Conservation (phyloP, 768 basidiomycete genomes). For the Phlebiopsis gigantea region DNA sequence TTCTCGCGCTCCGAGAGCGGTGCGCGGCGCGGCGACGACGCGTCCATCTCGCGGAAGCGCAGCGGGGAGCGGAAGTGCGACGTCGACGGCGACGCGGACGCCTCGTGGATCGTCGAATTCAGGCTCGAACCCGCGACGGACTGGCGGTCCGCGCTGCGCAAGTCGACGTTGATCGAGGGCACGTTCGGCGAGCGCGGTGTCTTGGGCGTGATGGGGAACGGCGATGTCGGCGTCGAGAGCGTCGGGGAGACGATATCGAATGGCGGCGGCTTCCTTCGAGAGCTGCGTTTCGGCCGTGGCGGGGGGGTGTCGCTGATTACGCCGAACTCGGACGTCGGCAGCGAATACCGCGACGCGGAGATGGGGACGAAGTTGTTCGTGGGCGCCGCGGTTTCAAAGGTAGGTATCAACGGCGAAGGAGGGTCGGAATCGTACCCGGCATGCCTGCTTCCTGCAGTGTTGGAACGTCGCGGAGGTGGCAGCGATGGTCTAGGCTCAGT, state of each 20-base stretch:
- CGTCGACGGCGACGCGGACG: constrained; percentile 16
- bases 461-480: constrained; percentile 10
- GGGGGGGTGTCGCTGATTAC: constrained; percentile 13
- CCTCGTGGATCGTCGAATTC: constrained; percentile 18
- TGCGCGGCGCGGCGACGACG: constrained; percentile 27
- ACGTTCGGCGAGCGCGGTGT: constrained; percentile 9
- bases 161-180: constrained; percentile 12
- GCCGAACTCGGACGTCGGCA: constrained; percentile 19
- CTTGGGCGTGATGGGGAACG: constrained; percentile 18
- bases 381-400: constrained; percentile 41
- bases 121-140: neutral
- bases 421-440: neutral
- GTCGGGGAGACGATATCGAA: constrained; percentile 15
- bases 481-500: constrained; percentile 8
- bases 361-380: constrained; percentile 39
- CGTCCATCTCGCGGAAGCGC: constrained; percentile 45
- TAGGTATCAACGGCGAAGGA: constrained; percentile 43
- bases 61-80: constrained; percentile 27
- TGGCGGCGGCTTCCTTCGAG: constrained; percentile 15
- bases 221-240: constrained; percentile 12
- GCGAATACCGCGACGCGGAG: constrained; percentile 3
- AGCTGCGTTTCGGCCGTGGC: constrained; percentile 24
- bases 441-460: constrained; percentile 6
- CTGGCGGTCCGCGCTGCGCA: neutral
- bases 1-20: constrained; percentile 63